Evolutionary conservation across 2,329 filamentous ascomycete genomes (phyloP), one percentile per base, ranked within the genome.

Genomic region (Paraphoma sp.): DNA sequence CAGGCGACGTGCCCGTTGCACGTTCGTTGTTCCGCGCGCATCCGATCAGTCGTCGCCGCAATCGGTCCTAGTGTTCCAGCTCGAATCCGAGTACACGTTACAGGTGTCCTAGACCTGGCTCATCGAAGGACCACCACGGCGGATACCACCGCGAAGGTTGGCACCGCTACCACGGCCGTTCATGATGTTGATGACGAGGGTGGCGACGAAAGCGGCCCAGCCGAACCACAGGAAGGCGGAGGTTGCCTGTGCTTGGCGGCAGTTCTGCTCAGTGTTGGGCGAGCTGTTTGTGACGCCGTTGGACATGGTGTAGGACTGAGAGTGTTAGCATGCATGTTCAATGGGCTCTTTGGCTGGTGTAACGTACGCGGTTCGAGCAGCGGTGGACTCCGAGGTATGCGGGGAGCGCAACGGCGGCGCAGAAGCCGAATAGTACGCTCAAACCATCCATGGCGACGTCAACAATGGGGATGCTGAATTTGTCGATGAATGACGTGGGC

Each of bases 181-280:
- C 67, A 87, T 74, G 53, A 83, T 78, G 60, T 90, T 82, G 70
- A 86, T 79, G 44, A 87, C 73, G 41, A 83, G 82, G 3, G 80
- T 78, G 16, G 72, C 86, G 29, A 81, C 78, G 69, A 89, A 90
- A 28, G 84, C 81, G 40, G 80, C 83, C 74, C 89, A 91, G 47
- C 91, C 84, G 79, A 93, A 93, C 89, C 89, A 94, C 78, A 92
- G 83, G 79, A 94, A 94, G 38, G 86, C 89, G 33, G 85, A 86
- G 60, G 85, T 84, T 38, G 90, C 90, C 79, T 93, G 90, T 14
- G 91, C 85, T 78, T 92, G 87, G 60, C 86, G 87, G 79, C 91
- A 93, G 63, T 89, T 85, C 80, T 88, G 87, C 72, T 81, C 75
- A 57, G 83, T 80, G 75, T 88, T 73, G 59, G 62, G 57, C 45